Evolutionary conservation across 768 basidiomycete genomes (phyloP).

Genomic region (Mycena galopus): DNA sequence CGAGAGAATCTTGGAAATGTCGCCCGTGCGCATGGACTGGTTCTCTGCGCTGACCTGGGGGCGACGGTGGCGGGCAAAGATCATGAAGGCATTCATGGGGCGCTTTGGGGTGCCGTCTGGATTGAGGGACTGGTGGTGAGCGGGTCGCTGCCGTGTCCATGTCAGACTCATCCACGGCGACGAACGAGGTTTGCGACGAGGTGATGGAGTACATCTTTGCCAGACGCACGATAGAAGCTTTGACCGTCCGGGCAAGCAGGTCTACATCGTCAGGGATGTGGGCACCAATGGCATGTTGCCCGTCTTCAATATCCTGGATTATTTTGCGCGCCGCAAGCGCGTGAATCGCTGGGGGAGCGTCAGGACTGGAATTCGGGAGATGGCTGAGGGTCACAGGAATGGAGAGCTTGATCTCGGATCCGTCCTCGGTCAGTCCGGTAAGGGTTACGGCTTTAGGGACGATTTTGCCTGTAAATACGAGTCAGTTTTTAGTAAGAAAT

Average conservation of each 20-base stretch:
- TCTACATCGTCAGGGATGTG: slow-evolving; percentile 10
- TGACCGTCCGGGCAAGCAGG: slow-evolving; percentile 19
- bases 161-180: slow-evolving; percentile 34
- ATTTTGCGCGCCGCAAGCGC: slow-evolving; percentile 33
- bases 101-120: slow-evolving; percentile 90
- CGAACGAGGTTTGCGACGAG: slow-evolving; percentile 35
- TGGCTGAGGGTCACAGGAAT: slow-evolving; percentile 31
- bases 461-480: slow-evolving; percentile 9
- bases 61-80: slow-evolving; percentile 84
- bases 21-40: slow-evolving; percentile 90
- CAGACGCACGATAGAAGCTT: slow-evolving; percentile 31
- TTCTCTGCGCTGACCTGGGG: slow-evolving; percentile 89
- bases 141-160: slow-evolving; percentile 38
- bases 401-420: slow-evolving; percentile 26
- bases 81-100: slow-evolving; percentile 96
- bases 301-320: slow-evolving; percentile 36
- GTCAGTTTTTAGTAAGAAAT: background rate
- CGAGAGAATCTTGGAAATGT: slow-evolving; percentile 89
- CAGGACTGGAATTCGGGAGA: slow-evolving; percentile 26
- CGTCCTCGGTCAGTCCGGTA: slow-evolving; percentile 17
- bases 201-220: slow-evolving; percentile 35
- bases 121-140: slow-evolving; percentile 85
- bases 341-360: slow-evolving; percentile 29
- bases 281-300: slow-evolving; percentile 14
- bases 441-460: slow-evolving; percentile 29